These are phyloP conservation scores for Buddleja alternifolia DNA, from an alignment of 257 asterid genomes.

Conservation along the genomic window DNA sequence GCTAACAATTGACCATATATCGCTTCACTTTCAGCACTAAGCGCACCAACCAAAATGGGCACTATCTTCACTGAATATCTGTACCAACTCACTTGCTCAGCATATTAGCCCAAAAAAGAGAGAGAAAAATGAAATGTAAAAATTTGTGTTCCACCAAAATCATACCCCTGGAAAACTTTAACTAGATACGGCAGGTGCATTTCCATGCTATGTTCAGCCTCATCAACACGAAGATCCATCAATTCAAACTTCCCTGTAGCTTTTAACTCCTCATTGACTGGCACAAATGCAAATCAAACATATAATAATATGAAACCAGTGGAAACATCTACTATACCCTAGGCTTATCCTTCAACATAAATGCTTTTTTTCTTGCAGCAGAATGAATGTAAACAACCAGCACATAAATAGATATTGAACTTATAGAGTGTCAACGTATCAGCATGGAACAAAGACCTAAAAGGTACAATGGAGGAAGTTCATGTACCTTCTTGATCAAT, in stretches of 20 bases:
- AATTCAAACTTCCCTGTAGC: conserved; percentile 87
- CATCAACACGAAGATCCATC: conserved; percentile 92
- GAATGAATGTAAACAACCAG: background rate
- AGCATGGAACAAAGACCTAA: background rate
- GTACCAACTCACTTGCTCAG: conserved; percentile 38
- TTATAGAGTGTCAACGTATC: background rate
- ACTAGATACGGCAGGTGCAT: conserved; percentile 98
- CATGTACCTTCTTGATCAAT: conserved; percentile 87
- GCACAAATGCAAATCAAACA: conserved; percentile 20
- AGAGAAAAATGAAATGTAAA: background rate
- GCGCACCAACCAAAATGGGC: conserved; percentile 95
- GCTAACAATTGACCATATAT: conserved; percentile 74
- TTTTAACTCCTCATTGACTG: conserved; percentile 85
- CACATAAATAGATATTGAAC: background rate
- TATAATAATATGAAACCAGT: background rate
- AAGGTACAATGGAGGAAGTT: conserved; percentile 8
- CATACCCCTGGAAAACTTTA: conserved; percentile 89
- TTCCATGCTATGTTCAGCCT: conserved; percentile 99
- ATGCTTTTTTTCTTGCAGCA: background rate
- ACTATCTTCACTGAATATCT: conserved; percentile 81
- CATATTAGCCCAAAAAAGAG: conserved; percentile 26
- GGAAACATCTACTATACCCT: background rate
- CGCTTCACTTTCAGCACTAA: conserved; percentile 81
- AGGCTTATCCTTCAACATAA: background rate
- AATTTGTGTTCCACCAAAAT: conserved; percentile 17